Evolutionary conservation across 345 rosid species (phyloP).

Genomic region (Rhizophora apiculata): DNA sequence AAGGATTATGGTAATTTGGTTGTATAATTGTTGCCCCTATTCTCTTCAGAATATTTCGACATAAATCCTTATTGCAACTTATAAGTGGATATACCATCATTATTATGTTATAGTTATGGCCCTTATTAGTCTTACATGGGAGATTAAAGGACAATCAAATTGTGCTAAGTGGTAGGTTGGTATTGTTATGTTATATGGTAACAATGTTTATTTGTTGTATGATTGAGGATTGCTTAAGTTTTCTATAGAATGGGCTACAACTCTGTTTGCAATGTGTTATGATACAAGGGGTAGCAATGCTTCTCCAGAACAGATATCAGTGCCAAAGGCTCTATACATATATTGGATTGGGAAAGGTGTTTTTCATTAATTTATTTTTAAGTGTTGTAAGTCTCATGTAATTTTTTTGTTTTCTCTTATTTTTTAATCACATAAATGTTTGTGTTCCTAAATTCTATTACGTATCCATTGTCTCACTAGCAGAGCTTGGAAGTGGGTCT

Average conservation of each 20-base stretch:
- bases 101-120: conserved; percentile 95
- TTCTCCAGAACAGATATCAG: conserved; percentile 93
- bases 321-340: conserved; percentile 99
- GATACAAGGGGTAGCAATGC: conserved; percentile 99
- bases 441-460: neutral
- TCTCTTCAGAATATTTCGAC: neutral
- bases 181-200: conserved; percentile 14
- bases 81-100: conserved; percentile 99
- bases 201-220: neutral
- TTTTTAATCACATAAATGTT: neutral
- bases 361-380: neutral
- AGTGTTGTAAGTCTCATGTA: neutral
- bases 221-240: conserved; percentile 15
- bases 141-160: conserved; percentile 92
- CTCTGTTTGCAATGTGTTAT: conserved; percentile 98
- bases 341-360: conserved; percentile 91
- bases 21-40: conserved; percentile 2
- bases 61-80: conserved; percentile 22
- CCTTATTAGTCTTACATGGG: conserved; percentile 98
- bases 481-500: neutral
- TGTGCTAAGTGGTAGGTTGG: conserved; percentile 92
- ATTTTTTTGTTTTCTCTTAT: too few species aligned
- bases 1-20: neutral
- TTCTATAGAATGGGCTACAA: conserved; percentile 83
- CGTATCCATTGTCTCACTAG: too few species aligned